Evolutionary conservation across 148 eudicot species (phyloP), one percentile per base, ranked within the genome.

Genomic region (Silene uniflora): DNA sequence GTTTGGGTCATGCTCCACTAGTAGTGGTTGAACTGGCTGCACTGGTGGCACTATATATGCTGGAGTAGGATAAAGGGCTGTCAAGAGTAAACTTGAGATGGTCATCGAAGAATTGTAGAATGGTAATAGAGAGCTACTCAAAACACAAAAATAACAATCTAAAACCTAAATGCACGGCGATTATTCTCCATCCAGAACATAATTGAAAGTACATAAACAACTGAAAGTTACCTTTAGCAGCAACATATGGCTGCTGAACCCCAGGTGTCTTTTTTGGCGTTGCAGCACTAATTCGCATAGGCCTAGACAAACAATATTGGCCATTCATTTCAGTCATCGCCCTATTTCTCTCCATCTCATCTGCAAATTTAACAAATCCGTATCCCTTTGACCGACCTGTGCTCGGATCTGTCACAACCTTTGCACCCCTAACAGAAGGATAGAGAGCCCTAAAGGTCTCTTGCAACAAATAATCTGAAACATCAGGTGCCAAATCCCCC

Each of bases 291-390:
- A 95, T 95, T 64, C 97, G 90, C 99, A 95, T 95, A 10, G 96
- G 92, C 88, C 99, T 88, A 18, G 93, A 90, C 42, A 91, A 90
- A 79, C 97, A 95, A 83, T 89, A 89, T 17, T 85, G 79, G 67
- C 99, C 99, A 83, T 95, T 95, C 99, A 95, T 95, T 81, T 95
- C 99, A 73, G 89, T 80, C 99, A 95, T 95, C 16, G 99, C 91
- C 29, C 98, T 85, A 75, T 95, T 92, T 75, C 92, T 87, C 73
- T 95, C 99, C 9, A 4, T 84, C 87, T 95, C 99, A 82, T 92
- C 97, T 29, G 88, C 92, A 86, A 95, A 95, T 78, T 92, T 95
- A 74, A 95, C 99, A 85, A 95, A 95, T 9, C 99, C 99, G 72
- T 95, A 95, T 49, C 99, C 99, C 80, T 89, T 95, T 9, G 99